Base-by-base conservation (phyloP, 208 protist genomes). In the Crithidia expoeki region DNA sequence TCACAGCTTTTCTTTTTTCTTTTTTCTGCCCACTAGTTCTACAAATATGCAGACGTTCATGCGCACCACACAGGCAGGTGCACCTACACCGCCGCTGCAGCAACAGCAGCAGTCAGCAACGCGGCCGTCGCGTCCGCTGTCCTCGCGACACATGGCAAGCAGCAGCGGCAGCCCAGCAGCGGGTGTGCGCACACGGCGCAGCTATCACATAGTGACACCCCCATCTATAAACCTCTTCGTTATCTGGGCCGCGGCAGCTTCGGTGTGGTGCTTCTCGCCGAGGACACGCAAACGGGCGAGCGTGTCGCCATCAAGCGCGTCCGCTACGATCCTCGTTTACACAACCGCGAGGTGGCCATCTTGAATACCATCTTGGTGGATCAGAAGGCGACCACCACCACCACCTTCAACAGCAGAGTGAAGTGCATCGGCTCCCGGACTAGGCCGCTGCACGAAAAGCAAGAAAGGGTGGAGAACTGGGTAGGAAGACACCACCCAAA, bases 231-330 rank as follows among this genome's bases (percentile, higher is more conserved):
- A 6, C 66, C 68, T 6, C 36, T 81, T 19, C 53, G 65, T 23
- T 59, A 74, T 50, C 83, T 99, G 63, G 98, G 98, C 23, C 90
- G 96, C 60, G 98, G 98, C 38, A 98, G 92, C 49, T 99, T 99
- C 80, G 98, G 98, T 47, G 94, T 98, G 14, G 98, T 99, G 11
- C 92, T 96, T 23, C 79, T 95, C 33, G 98, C 97, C 7, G 81
- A 75, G 27, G 84, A 86, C 14, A 46, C 68, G 34, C 85, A 95
- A 44, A 97, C 92, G 10, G 86, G 89, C 36, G 86, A 97, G 51
- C 61, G 81, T 17, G 97, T 99, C 17, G 98, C 98, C 46, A 97
- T 99, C 60, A 99, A 99, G 73, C 98, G 98, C 64, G 98, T 99
- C 30, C 83, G 98, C 42, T 94, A 98, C 74, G 98, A 99, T 76